Evolutionary conservation across 352 stramenopile species (phyloP), one percentile per base, ranked within the genome.

Genomic region (Thraustochytrium striatum): DNA sequence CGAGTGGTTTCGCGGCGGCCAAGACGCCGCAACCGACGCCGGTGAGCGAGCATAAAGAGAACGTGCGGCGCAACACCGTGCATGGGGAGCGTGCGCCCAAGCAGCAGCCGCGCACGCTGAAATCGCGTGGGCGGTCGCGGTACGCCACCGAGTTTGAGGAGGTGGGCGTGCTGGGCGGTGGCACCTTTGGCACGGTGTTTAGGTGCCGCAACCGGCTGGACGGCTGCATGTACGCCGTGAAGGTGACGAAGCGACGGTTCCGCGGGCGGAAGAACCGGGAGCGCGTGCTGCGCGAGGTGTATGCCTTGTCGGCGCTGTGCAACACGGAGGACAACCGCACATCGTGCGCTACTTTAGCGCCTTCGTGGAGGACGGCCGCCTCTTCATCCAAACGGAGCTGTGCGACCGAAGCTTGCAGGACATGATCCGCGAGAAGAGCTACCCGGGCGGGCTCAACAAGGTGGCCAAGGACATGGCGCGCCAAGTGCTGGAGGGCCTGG

Each of bases 381-480:
- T 82, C 21, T 82, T 69, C 61, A 82, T 82, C 47, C 75, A 82
- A 39, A 82, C 50, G 13, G 75, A 82, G 30, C 57, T 82, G 28
- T 73, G 52, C 61, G 72, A 81, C 43, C 65, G 36, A 43, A 75
- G 65, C 50, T 38, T 75, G 11, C 65, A 75, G 65, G 65, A 75
- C 65, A 75, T 75, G 65, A 70, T 75, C 13, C 65, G 65, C 50
- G 28, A 7, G 11, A 11, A 43, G 28, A 21, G 5, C 21, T 75
- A 75, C 25, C 65, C 65, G 28, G 28, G 52, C 21, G 65, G 65
- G 11, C 41, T 75, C 39, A 30, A 75, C 8, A 43, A 25, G 8
- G 39, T 38, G 11, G 65, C 50, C 5, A 30, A 38, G 7, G 25
- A n/a, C 3, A 16, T 81, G 16, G 57, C 59, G 11, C 35, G 53